Evolutionary conservation across 495 filamentous ascomycete species (phyloP).

Genomic region (Podospora appendiculata): DNA sequence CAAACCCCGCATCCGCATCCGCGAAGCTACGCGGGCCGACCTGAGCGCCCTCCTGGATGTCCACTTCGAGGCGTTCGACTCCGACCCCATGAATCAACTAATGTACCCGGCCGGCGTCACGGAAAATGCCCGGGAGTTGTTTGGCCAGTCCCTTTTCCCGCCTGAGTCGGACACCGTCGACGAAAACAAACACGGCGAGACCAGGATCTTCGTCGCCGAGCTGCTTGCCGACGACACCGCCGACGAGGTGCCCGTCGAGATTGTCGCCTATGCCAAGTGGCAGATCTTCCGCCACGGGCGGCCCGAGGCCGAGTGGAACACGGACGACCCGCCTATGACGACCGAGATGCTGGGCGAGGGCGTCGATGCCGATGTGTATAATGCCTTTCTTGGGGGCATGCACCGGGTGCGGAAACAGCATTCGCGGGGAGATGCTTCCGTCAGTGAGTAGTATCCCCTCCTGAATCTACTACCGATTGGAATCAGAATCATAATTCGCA

Average conservation of each 20-base stretch:
- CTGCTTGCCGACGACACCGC: constrained; percentile 2
- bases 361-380: constrained; percentile 8
- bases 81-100: constrained; percentile 17
- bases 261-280: constrained; percentile 23
- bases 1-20: constrained; percentile 16
- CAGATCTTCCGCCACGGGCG: constrained; percentile 8
- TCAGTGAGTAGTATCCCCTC: constrained; percentile 18
- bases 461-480: background rate
- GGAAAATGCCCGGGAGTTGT: constrained; percentile 4
- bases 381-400: constrained; percentile 18
- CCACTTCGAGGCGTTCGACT: constrained; percentile 13
- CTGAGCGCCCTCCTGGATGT: constrained; percentile 8
- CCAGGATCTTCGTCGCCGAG: constrained; percentile 17
- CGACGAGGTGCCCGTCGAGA: constrained; percentile 10
- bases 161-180: background rate
- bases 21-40: constrained; percentile 17
- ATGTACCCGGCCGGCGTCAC: constrained; percentile 15
- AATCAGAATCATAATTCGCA: background rate
- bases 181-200: constrained; percentile 6
- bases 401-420: constrained; percentile 4
- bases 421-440: constrained; percentile 16
- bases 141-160: constrained; percentile 5
- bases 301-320: constrained; percentile 21
- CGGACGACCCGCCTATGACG: background rate
- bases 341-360: constrained; percentile 18